A percentile compares a stretch with the other conserved stretches of the same genome.
phyloP scores from a whole-genome alignment of 768 basidiomycete genomes.

The Trametes cubensis region DNA sequence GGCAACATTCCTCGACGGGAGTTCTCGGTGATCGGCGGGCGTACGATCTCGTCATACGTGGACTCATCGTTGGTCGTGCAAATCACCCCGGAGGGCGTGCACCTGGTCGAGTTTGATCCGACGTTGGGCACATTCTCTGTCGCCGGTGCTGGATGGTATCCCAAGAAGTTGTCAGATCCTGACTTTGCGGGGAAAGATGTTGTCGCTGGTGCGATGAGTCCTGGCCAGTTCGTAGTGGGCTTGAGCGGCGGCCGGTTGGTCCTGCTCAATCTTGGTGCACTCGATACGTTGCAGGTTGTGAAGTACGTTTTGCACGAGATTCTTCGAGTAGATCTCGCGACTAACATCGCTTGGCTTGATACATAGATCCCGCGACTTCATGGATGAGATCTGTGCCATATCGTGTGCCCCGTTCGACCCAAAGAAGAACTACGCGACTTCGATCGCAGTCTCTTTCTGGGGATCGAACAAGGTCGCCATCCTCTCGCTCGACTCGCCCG shows the following conservation, averaged over 20 bases:
- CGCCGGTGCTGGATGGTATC: constrained; percentile 45
- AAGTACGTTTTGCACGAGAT: constrained; percentile 32
- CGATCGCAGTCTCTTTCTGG: constrained; percentile 78
- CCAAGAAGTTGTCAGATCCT: constrained; percentile 17
- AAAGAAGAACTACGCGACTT: constrained; percentile 46
- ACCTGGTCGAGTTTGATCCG: constrained; percentile 59
- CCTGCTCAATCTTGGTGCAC: constrained; percentile 50
- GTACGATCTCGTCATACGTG: constrained; percentile 36
- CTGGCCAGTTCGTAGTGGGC: constrained; percentile 68
- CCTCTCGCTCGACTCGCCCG: constrained; percentile 41
- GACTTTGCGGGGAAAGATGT: constrained; percentile 43
- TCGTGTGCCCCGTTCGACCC: constrained; percentile 62
- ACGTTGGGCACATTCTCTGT: constrained; percentile 45
- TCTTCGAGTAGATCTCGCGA: background rate
- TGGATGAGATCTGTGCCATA: constrained; percentile 67
- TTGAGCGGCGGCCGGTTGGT: constrained; percentile 55
- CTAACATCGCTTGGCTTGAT: background rate
- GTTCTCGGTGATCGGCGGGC: constrained; percentile 22
- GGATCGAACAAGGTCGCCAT: constrained; percentile 64
- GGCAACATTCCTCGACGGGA: constrained; percentile 52
- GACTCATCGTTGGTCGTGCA: constrained; percentile 68
- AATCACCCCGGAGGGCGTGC: constrained; percentile 61
- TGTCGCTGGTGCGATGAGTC: constrained; percentile 69
- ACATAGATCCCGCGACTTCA: constrained; percentile 24
- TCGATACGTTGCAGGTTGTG: constrained; percentile 38